Evolutionary conservation across 148 eudicot species (phyloP).

Genomic region (Dianthus caryophyllus): DNA sequence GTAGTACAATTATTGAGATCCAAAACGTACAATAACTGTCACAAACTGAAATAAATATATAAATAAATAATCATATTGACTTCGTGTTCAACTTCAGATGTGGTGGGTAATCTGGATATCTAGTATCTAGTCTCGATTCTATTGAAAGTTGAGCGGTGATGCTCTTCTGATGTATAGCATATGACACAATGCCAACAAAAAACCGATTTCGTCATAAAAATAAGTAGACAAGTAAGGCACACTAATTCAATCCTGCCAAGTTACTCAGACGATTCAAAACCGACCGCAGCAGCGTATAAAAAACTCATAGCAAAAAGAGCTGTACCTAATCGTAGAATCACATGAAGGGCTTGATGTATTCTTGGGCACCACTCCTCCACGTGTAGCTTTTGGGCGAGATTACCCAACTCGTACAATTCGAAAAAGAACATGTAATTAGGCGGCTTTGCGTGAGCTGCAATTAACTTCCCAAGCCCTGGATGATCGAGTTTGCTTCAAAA

Average conservation of each 20-base stretch:
- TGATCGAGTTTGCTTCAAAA: constrained; percentile 84
- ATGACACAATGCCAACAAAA: neutral
- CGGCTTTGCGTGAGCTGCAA: constrained; percentile 91
- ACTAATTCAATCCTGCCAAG: neutral
- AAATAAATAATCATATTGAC: too few species aligned
- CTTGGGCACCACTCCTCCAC: constrained; percentile 85
- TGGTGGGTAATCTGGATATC: too few species aligned
- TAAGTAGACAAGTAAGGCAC: neutral
- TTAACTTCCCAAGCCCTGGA: constrained; percentile 63
- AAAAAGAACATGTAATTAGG: constrained; percentile 97
- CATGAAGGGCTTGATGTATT: constrained; percentile 47
- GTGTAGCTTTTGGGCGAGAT: constrained; percentile 74
- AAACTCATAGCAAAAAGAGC: neutral
- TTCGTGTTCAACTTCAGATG: too few species aligned
- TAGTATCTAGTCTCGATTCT: too few species aligned
- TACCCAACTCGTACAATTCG: constrained; percentile 57
- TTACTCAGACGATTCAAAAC: neutral
- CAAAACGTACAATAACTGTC: too few species aligned
- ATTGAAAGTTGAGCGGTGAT: too few species aligned
- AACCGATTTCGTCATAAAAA: neutral
- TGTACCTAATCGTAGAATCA: constrained; percentile 57
- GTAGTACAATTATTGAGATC: too few species aligned
- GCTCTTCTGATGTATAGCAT: too few species aligned
- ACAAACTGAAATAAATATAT: too few species aligned
- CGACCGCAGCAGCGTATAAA: neutral